Conservation (phyloP, 2,329 filamentous ascomycete genomes). For the Sporothrix dimorphospora region DNA sequence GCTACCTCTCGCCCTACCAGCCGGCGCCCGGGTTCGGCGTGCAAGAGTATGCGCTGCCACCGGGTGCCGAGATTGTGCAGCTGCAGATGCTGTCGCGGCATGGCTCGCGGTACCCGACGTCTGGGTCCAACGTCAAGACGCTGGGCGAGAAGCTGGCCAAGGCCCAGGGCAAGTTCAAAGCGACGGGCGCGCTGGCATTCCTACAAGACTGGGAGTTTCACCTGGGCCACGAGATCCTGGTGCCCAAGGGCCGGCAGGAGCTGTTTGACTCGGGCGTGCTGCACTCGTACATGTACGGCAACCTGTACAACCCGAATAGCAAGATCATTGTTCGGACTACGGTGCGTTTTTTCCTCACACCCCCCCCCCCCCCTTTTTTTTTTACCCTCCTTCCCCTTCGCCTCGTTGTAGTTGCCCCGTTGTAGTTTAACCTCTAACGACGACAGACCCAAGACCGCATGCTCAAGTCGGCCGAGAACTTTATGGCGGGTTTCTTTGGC, state of each 20-base stretch:
- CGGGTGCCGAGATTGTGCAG: constrained; percentile 69
- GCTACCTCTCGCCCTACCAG: constrained; percentile 69
- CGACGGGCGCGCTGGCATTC: constrained; percentile 64
- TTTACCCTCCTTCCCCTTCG: too few species aligned
- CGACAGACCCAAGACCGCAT: constrained; percentile 71
- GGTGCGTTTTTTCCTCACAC: too few species aligned
- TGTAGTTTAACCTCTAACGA: too few species aligned
- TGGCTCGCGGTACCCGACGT: constrained; percentile 73
- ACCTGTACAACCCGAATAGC: constrained; percentile 70
- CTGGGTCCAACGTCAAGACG: constrained; percentile 55
- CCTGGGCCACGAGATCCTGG: constrained; percentile 71
- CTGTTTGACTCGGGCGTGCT: constrained; percentile 70
- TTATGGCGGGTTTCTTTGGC: constrained; percentile 78
- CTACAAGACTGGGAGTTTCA: constrained; percentile 70
- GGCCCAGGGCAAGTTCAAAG: constrained; percentile 56
- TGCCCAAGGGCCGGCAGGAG: constrained; percentile 73
- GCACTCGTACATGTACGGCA: constrained; percentile 73
- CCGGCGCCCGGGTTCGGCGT: constrained; percentile 75
- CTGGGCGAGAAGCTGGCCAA: constrained; percentile 63
- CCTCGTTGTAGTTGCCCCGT: too few species aligned
- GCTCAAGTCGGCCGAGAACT: constrained; percentile 77
- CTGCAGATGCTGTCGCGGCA: constrained; percentile 74
- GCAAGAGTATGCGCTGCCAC: constrained; percentile 68
- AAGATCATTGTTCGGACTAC: constrained; percentile 76
- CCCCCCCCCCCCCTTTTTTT: too few species aligned